Evolutionary conservation across 257 asterid species (phyloP).

Genomic region (Haberlea rhodopensis): DNA sequence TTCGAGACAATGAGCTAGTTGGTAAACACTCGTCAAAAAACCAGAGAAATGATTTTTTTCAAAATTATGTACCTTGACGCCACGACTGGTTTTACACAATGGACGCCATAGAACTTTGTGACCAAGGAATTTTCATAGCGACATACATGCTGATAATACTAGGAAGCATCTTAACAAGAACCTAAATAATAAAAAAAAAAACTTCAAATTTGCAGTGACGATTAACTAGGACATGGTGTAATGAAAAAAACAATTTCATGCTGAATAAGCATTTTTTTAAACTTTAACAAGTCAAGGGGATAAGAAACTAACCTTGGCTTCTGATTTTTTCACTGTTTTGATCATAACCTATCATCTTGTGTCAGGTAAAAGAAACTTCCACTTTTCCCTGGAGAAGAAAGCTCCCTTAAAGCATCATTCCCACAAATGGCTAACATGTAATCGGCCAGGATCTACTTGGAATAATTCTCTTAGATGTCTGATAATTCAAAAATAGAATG

Average conservation of each 20-base stretch:
- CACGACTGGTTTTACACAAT: constrained; percentile 95
- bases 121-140: constrained; percentile 88
- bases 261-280: background rate
- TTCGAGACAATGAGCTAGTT: constrained; percentile 22
- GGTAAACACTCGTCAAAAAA: background rate
- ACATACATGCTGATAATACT: constrained; percentile 70
- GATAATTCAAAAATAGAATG: constrained; percentile 28
- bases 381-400: constrained; percentile 98
- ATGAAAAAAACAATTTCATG: background rate
- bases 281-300: constrained; percentile 28
- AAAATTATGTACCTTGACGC: constrained; percentile 63
- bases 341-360: constrained; percentile 98
- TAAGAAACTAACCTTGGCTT: constrained; percentile 85
- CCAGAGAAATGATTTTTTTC: constrained; percentile 10
- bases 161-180: constrained; percentile 91
- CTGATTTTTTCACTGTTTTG: constrained; percentile 95
- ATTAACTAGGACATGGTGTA: background rate
- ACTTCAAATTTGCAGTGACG: constrained; percentile 20
- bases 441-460: constrained; percentile 96
- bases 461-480: constrained; percentile 85
- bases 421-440: constrained; percentile 97
- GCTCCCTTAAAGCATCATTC: constrained; percentile 87
- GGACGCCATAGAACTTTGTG: constrained; percentile 91
- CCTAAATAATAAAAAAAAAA: constrained; percentile 45
- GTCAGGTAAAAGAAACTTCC: constrained; percentile 95